Evolutionary conservation across 2,329 filamentous ascomycete genomes (phyloP).

Genomic region (Septoria linicola): DNA sequence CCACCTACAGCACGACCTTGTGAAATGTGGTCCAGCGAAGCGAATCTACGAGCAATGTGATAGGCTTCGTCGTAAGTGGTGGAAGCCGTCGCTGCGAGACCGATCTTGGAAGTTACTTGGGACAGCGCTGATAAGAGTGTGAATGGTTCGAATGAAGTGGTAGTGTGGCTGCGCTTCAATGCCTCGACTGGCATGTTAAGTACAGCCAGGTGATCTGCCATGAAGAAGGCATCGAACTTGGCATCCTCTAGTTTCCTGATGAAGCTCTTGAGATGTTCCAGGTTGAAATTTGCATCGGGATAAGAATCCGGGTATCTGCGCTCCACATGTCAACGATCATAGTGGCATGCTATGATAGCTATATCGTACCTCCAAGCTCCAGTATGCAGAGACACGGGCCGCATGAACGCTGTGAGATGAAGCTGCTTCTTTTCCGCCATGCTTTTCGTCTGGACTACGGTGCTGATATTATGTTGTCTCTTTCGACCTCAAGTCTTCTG

Average conservation of each 20-base stretch:
- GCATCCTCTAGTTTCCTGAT: conserved; percentile 52
- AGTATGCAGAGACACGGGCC: conserved; percentile 55
- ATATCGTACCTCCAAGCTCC: conserved; percentile 36
- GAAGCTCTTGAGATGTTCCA: conserved; percentile 53
- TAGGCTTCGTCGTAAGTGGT: conserved; percentile 43
- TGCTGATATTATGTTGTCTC: not conserved
- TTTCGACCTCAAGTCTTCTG: too few relatives aligned
- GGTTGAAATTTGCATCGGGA: conserved; percentile 59
- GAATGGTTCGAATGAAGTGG: conserved; percentile 55
- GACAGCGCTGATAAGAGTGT: conserved; percentile 47
- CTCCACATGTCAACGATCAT: not conserved
- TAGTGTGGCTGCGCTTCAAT: conserved; percentile 57
- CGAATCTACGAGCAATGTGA: conserved; percentile 39
- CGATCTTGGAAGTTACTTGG: conserved; percentile 45
- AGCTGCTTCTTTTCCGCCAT: conserved; percentile 38
- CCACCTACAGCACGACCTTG: conserved; percentile 35
- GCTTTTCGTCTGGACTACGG: not conserved
- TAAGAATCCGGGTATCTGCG: conserved; percentile 53
- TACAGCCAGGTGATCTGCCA: conserved; percentile 48
- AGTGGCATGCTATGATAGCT: not conserved
- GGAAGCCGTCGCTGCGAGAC: conserved; percentile 39
- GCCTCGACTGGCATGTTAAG: conserved; percentile 52
- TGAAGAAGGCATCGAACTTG: conserved; percentile 54
- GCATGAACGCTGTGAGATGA: conserved; percentile 49
- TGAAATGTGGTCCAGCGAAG: conserved; percentile 42